Evolutionary conservation across 1,284 basidiomycete species (phyloP).

Genomic region (Mycosarcoma mackinlayi): DNA sequence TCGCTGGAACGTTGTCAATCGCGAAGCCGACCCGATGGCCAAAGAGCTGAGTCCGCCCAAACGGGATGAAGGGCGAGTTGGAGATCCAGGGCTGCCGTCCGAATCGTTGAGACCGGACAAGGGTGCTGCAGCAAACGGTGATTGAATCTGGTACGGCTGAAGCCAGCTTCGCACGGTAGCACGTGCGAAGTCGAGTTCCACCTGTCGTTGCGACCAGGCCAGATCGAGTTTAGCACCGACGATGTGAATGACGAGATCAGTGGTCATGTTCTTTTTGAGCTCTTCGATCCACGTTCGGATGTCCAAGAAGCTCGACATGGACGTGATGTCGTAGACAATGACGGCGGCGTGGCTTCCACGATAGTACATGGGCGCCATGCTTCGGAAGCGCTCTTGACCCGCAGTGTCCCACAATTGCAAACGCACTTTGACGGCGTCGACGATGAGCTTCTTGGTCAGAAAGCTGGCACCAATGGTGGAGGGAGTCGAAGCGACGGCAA

Average conservation of each 20-base stretch:
- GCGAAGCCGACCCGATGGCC: slow-evolving; percentile 55
- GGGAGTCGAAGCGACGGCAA: slow-evolving; percentile 47
- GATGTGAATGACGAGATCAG: slow-evolving; percentile 85
- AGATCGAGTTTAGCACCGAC: slow-evolving; percentile 90
- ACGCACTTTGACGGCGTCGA: slow-evolving; percentile 87
- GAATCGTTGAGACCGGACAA: neutral
- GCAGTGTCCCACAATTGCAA: slow-evolving; percentile 89
- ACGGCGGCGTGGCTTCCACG: slow-evolving; percentile 96
- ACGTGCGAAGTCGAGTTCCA: slow-evolving; percentile 82
- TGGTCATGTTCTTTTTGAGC: slow-evolving; percentile 80
- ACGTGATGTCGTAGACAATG: slow-evolving; percentile 96
- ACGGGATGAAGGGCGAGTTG: slow-evolving; percentile 85
- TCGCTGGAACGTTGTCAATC: slow-evolving; percentile 31
- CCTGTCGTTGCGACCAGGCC: slow-evolving; percentile 61
- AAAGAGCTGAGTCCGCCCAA: slow-evolving; percentile 72
- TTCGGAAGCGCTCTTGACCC: slow-evolving; percentile 91
- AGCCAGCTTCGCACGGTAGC: slow-evolving; percentile 68
- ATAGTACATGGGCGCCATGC: slow-evolving; percentile 99
- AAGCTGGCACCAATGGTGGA: slow-evolving; percentile 96
- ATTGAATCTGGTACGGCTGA: slow-evolving; percentile 68
- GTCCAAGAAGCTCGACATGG: slow-evolving; percentile 86
- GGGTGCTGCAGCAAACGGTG: neutral
- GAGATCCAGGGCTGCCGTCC: slow-evolving; percentile 25
- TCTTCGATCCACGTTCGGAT: slow-evolving; percentile 91
- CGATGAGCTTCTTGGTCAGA: slow-evolving; percentile 89